Evolutionary conservation across 768 basidiomycete species (phyloP).

Genomic region (Trametes meyenii): DNA sequence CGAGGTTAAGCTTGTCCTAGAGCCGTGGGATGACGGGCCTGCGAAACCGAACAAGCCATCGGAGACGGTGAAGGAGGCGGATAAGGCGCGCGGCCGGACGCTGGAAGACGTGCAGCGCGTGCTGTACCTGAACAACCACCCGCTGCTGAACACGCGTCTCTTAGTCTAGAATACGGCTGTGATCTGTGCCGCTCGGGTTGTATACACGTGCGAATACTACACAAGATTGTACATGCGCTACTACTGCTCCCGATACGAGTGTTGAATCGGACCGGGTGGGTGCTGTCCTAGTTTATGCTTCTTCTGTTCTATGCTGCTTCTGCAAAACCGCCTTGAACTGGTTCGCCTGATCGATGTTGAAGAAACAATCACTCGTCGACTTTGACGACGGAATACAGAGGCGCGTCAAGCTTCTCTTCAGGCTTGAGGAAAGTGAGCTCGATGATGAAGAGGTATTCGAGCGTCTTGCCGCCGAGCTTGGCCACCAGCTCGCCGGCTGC

Average conservation of each 20-base stretch:
- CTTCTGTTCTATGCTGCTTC: not conserved
- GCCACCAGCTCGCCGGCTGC: slow-evolving; percentile 90
- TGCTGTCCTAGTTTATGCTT: not conserved
- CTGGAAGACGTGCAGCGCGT: slow-evolving; percentile 47
- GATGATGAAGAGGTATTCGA: slow-evolving; percentile 95
- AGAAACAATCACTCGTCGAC: slow-evolving; percentile 56
- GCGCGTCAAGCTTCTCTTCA: slow-evolving; percentile 77
- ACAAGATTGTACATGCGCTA: slow-evolving; percentile 5
- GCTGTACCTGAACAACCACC: slow-evolving; percentile 76
- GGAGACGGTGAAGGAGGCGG: slow-evolving; percentile 26
- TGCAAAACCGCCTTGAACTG: not conserved
- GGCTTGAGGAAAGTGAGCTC: slow-evolving; percentile 80
- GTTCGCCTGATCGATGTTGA: too few species aligned
- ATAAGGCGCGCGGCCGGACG: slow-evolving; percentile 29
- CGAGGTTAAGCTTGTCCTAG: slow-evolving; percentile 55
- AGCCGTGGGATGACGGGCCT: slow-evolving; percentile 29
- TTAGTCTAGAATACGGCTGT: slow-evolving; percentile 20
- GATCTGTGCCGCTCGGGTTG: not conserved
- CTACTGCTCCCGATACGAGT: slow-evolving; percentile 5
- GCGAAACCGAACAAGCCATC: slow-evolving; percentile 3
- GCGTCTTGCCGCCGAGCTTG: slow-evolving; percentile 78
- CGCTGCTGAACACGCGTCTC: slow-evolving; percentile 75
- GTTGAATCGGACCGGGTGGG: not conserved
- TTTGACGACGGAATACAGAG: slow-evolving; percentile 87
- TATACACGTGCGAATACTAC: slow-evolving; percentile 1